Evolutionary conservation across 164 flowering plant genomes (phyloP).

Genomic region (Stephania yunnanensis): DNA sequence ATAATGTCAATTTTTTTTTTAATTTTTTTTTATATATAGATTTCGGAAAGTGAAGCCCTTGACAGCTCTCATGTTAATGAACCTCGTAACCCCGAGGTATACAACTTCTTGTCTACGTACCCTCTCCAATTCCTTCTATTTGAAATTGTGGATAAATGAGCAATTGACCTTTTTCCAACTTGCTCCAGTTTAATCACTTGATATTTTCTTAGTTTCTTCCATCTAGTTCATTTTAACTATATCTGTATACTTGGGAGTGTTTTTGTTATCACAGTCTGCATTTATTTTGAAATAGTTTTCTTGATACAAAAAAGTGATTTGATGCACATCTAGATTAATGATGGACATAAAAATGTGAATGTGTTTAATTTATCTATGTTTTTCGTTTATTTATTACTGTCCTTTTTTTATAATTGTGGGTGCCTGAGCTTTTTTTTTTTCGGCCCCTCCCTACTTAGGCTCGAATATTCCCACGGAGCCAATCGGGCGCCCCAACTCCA

Average conservation of each 20-base stretch:
- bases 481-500: too few relatives aligned
- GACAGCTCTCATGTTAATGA: conserved; percentile 23
- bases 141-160: background rate
- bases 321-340: background rate
- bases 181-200: background rate
- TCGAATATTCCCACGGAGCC: too few relatives aligned
- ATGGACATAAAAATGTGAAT: too few relatives aligned
- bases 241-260: background rate
- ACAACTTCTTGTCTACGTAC: background rate
- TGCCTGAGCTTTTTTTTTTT: too few relatives aligned
- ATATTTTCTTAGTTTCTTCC: background rate
- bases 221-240: background rate
- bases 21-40: conserved; percentile 19
- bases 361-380: too few relatives aligned
- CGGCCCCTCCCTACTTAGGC: too few relatives aligned
- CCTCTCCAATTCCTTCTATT: background rate
- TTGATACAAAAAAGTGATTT: too few relatives aligned
- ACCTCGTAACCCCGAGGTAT: conserved; percentile 35
- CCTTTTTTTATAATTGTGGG: too few relatives aligned
- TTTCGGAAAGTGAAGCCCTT: conserved; percentile 22
- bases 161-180: background rate
- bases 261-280: background rate
- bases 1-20: conserved; percentile 5
- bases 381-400: too few relatives aligned
- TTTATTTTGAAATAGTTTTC: background rate